Evolutionary conservation across 306 rosid genomes (phyloP).

Genomic region (Medicago ruthenica): DNA sequence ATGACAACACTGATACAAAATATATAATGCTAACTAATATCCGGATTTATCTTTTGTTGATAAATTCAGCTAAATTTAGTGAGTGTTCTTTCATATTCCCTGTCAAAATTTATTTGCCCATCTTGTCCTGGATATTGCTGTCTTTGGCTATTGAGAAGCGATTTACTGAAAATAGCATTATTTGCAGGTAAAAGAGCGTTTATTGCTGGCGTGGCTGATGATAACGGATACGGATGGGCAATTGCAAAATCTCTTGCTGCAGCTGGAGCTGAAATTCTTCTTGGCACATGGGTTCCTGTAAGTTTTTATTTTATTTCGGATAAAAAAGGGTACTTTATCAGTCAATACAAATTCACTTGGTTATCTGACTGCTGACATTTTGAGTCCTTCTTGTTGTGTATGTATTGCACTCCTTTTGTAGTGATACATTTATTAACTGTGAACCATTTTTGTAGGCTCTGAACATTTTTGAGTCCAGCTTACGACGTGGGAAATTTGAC

Average conservation of each 20-base stretch:
- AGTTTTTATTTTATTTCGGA: constrained; percentile 36
- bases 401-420: constrained; percentile 31
- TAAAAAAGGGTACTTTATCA: constrained; percentile 60
- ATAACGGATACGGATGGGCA: constrained; percentile 98
- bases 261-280: constrained; percentile 97
- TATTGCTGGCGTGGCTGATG: constrained; percentile 98
- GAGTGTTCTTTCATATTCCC: not conserved
- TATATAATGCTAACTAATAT: constrained; percentile 6
- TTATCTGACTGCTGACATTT: not conserved
- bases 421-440: constrained; percentile 37
- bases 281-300: constrained; percentile 99
- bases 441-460: constrained; percentile 62
- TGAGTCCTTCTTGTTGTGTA: not conserved
- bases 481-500: constrained; percentile 92
- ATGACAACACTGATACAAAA: not conserved
- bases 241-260: constrained; percentile 98
- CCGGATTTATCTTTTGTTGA: constrained; percentile 20
- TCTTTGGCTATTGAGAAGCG: not conserved
- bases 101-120: not conserved
- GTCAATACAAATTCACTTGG: constrained; percentile 36
- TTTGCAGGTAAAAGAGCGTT: constrained; percentile 88
- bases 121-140: constrained; percentile 10
- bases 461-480: constrained; percentile 94
- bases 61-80: constrained; percentile 3
- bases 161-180: constrained; percentile 25